A percentile compares a stretch with the other conserved stretches of the same genome.
Conservation (phyloP, 208 protist genomes). For the Trypanosoma avium region DNA sequence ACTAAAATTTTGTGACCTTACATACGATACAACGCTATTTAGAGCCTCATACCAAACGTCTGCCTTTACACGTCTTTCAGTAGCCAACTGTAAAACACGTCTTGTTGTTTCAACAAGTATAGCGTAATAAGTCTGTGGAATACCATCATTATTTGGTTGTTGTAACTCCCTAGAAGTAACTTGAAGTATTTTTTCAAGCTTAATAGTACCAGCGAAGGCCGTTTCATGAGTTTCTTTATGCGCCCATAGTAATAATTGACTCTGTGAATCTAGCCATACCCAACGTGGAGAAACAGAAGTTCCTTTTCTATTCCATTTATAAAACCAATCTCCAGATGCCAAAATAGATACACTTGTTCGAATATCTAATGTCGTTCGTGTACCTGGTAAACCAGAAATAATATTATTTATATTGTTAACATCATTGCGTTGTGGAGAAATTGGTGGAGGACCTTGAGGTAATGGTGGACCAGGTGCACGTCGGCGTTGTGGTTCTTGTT, state of each 20-base stretch:
- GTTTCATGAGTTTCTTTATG: constrained; percentile 56
- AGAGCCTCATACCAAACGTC: constrained; percentile 83
- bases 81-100: constrained; percentile 73
- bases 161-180: constrained; percentile 51
- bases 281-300: constrained; percentile 54
- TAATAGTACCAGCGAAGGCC: constrained; percentile 54
- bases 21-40: constrained; percentile 70
- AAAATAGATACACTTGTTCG: constrained; percentile 65
- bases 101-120: constrained; percentile 65
- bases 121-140: constrained; percentile 68
- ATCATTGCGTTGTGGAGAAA: not conserved
- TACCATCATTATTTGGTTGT: constrained; percentile 46
- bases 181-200: constrained; percentile 65
- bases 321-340: constrained; percentile 78
- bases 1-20: constrained; percentile 30
- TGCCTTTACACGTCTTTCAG: constrained; percentile 61
- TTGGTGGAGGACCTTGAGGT: constrained; percentile 10
- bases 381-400: constrained; percentile 40
- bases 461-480: constrained; percentile 1
- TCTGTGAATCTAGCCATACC: constrained; percentile 78
- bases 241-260: constrained; percentile 77
- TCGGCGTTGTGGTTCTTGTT: not conserved
- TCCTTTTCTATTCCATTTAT: constrained; percentile 70
- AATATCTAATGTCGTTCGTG: constrained; percentile 62
- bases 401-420: constrained; percentile 9